A percentile compares a stretch with the other conserved stretches of the same genome.
Evolutionary conservation across 805 yeast genomes (phyloP).

Genomic region (Starmerella bombicola): DNA sequence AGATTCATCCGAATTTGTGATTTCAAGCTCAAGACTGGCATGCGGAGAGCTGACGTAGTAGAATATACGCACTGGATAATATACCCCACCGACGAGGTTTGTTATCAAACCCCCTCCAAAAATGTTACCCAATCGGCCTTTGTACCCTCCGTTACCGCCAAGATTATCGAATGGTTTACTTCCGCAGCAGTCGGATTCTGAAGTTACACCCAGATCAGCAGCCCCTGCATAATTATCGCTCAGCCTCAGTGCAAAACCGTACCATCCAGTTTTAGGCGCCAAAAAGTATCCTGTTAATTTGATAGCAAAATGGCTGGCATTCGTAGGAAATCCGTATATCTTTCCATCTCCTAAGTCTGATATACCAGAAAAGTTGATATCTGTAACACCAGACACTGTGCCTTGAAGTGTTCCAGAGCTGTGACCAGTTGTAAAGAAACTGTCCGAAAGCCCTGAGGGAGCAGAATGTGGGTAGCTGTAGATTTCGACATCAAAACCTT

Average conservation of each 20-base stretch:
- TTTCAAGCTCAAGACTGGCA: background rate
- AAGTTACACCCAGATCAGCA: constrained; percentile 1
- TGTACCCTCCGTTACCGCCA: background rate
- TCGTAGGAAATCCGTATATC: background rate
- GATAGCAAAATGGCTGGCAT: background rate
- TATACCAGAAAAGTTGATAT: background rate
- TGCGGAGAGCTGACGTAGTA: background rate
- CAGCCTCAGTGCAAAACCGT: background rate
- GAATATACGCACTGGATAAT: background rate
- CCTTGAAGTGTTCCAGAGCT: background rate
- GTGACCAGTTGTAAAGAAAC: background rate
- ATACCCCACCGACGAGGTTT: background rate
- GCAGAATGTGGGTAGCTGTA: background rate
- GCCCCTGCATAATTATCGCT: background rate
- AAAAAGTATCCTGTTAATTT: constrained; percentile 6
- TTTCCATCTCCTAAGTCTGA: background rate
- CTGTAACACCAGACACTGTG: background rate
- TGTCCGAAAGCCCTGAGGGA: background rate
- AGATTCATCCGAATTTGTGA: background rate
- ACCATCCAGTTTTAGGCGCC: constrained; percentile 2
- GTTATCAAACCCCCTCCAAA: background rate
- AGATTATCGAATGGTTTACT: background rate
- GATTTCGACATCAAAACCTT: background rate
- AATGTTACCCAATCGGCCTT: background rate
- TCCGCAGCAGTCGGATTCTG: background rate